phyloP scores from a whole-genome alignment of 257 asterid genomes.

The Craterostigma plantagineum region DNA sequence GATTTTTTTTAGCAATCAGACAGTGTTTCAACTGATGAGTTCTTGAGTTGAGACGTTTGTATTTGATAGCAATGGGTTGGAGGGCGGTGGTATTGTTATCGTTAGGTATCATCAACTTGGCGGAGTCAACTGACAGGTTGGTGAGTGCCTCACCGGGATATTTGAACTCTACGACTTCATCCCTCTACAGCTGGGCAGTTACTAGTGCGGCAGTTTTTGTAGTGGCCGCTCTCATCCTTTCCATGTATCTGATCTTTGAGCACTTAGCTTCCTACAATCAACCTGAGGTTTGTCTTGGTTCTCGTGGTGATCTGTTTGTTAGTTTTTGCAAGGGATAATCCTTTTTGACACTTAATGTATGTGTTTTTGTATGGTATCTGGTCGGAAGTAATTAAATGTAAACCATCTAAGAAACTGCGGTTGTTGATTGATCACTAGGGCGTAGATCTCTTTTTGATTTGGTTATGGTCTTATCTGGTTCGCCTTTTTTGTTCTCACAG shows the following conservation, averaged over 20 bases:
- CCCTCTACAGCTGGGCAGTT: conserved; percentile 50
- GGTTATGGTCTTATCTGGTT: conserved; percentile 6
- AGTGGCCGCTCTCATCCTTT: conserved; percentile 57
- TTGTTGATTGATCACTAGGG: background rate
- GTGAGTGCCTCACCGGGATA: conserved; percentile 21
- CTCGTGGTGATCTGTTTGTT: background rate
- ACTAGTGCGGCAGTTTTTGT: conserved; percentile 75
- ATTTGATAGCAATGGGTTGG: conserved; percentile 39
- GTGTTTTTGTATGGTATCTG: conserved; percentile 1
- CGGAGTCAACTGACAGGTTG: conserved; percentile 40
- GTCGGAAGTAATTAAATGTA: background rate
- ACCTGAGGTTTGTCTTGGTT: conserved; percentile 57
- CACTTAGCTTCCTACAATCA: conserved; percentile 82
- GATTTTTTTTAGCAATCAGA: no score
- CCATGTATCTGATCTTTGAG: conserved; percentile 75
- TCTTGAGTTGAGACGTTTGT: no score
- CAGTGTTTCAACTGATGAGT: no score
- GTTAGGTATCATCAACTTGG: conserved; percentile 23
- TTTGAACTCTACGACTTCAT: conserved; percentile 26
- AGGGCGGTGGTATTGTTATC: conserved; percentile 22
- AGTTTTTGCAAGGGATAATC: background rate
- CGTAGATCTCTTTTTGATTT: background rate
- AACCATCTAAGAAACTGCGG: background rate
- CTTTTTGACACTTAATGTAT: background rate
- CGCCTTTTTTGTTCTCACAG: conserved; percentile 33